Base-by-base conservation (phyloP, 2,329 filamentous ascomycete species). In the Stachybotrys echinatus region DNA sequence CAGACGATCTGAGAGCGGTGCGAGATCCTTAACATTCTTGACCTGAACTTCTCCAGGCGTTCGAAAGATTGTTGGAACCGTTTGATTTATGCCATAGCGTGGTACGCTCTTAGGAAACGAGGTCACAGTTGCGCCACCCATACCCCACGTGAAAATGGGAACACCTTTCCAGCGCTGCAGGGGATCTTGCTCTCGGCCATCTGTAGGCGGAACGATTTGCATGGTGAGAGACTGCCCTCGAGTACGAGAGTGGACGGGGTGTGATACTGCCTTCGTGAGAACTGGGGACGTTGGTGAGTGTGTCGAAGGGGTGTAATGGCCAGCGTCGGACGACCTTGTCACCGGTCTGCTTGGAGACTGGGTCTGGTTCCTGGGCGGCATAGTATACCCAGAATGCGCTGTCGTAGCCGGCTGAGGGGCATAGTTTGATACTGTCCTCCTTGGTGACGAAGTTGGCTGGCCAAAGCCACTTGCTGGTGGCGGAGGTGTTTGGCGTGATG, bases 51-150 rank as follows among this genome's bases (percentile, higher is more conserved):
- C 88, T 2, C 94, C 94, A 18, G 89, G 84, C 43, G 81, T 88
- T 45, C 90, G 85, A 60, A 94, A 84, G 54, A 96, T 87, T 72
- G 87, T 87, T 0, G 92, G 91, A 7, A 80, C 68, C 19, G 79
- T 75, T 57, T 87, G 83, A 46, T 84, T 88, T 55, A 89, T 84
- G 22, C 85, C 84, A 67, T 96, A 97, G 44, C 92, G 84, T 14
- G 92, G 92, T 31, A 94, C 82, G 56, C 92, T 87, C 64, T 88
- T 91, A 0, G 95, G 94, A 61, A 97, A 96, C 42, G 85, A 89
- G 1, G 88, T 91, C 3, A 95, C 77, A 12, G 96, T 73, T 2
- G 82, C 81, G 12, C 94, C 94, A 19, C 91, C 92, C 45, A 95
- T 84, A 3, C 90, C 91, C 86, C 95, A 99, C 1, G 81, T 81